Conservation (phyloP, 176 grass and related monocot genomes). For the Otatea glauca region DNA sequence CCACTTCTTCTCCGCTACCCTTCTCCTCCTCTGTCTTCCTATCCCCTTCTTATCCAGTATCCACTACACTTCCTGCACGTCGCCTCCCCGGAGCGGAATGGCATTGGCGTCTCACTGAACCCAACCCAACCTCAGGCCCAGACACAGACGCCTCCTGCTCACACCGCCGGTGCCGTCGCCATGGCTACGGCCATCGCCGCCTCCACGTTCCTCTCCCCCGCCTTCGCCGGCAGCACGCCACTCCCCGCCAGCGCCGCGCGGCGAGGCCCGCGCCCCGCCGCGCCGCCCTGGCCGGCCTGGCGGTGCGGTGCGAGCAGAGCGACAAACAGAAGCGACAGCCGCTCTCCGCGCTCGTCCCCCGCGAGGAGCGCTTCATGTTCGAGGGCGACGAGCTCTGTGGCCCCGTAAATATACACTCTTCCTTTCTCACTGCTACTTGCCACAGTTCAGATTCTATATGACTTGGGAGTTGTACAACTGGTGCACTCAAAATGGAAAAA, state of each 20-base stretch:
- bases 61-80: conserved; percentile 21
- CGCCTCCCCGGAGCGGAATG: conserved; percentile 40
- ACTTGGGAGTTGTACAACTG: neutral
- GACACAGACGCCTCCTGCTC: conserved; percentile 17
- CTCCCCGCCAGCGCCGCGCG: conserved; percentile 32
- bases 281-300: conserved; percentile 31
- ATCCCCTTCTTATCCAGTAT: conserved; percentile 42
- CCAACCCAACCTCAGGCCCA: conserved; percentile 7
- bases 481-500: neutral
- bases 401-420: conserved; percentile 39
- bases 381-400: conserved; percentile 69
- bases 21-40: neutral
- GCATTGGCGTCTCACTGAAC: conserved; percentile 40
- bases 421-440: neutral
- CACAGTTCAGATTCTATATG: neutral
- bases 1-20: too few relatives aligned
- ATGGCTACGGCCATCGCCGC: conserved; percentile 67
- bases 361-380: conserved; percentile 81
- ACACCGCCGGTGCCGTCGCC: neutral
- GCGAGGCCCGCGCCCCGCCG: conserved; percentile 36
- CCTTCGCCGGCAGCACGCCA: conserved; percentile 34
- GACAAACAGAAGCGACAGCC: conserved; percentile 59
- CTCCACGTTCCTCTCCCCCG: conserved; percentile 52
- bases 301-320: conserved; percentile 62
- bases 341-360: conserved; percentile 47